Percentiles rank a stretch among this genome's conserved stretches.
These are phyloP conservation scores for Cladochytrium replicatum DNA, from an alignment of 192 early-diverging fungal species.

Conservation along the genomic window DNA sequence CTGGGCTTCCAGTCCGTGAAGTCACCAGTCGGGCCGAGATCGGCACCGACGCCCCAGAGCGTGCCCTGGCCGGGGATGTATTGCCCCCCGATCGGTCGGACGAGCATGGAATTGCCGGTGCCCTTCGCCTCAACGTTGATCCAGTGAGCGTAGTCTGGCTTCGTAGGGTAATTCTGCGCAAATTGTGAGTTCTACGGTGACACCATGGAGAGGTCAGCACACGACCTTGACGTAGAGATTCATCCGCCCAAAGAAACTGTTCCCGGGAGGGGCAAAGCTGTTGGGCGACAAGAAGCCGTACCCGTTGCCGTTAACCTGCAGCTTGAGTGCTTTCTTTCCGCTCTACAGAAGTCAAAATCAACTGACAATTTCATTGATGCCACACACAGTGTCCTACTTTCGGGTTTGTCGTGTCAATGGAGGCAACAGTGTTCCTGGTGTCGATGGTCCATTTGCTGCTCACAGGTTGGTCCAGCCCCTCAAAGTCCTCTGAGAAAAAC, in stretches of 20 bases:
- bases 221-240: slow-evolving; percentile 12
- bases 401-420: slow-evolving; percentile 15
- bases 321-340: slow-evolving; percentile 12
- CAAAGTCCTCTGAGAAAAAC: slow-evolving; percentile 12
- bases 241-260: slow-evolving; percentile 11
- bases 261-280: slow-evolving; percentile 7
- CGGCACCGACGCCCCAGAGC: slow-evolving; percentile 5
- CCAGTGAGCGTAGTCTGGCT: too few species aligned
- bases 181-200: slow-evolving; percentile 17
- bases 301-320: slow-evolving; percentile 2
- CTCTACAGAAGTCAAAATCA: too few species aligned
- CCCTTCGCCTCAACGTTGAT: too few species aligned
- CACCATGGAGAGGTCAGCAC: slow-evolving; percentile 11
- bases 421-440: slow-evolving; percentile 4
- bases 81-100: slow-evolving; percentile 20
- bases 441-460: slow-evolving; percentile 2
- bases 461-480: neutral
- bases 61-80: slow-evolving; percentile 1
- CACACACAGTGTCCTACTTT: too few species aligned
- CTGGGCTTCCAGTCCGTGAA: slow-evolving; percentile 3
- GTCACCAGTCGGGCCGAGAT: slow-evolving; percentile 10
- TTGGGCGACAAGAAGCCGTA: slow-evolving; percentile 13
- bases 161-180: too few species aligned
- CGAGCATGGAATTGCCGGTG: slow-evolving; percentile 5
- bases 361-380: too few species aligned